Base-by-base conservation (phyloP, 768 basidiomycete species). In the Suillus alpinus region DNA sequence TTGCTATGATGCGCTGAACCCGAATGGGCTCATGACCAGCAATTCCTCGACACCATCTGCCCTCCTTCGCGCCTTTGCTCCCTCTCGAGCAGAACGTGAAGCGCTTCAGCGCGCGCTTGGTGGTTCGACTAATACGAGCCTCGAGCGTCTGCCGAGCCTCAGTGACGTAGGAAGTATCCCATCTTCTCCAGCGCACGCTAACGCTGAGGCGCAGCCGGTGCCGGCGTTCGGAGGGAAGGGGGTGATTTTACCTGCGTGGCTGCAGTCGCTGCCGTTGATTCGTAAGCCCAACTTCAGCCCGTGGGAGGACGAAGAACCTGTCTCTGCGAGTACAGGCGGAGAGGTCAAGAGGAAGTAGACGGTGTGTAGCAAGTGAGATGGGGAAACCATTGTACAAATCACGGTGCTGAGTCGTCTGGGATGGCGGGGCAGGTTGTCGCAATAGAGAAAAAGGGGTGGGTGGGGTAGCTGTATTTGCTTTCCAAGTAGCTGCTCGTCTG, bases 1-100 rank as follows among this genome's bases (percentile, higher is more conserved):
- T 32, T 65, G 76, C 7, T 86, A 80, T 65, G 86, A 86, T 62
- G 82, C 82, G 18, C 75, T 88, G 39, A 86, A 87, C 66, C 86
- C 87, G 10, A 86, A 80, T 46, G 84, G 86, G n/a, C 74, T 83
- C 51, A 63, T 76, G 47, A 62, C 79, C 4, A 70, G 76, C 52
- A 44, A 65, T 0, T 69, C 80, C 3, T 80, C 84, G 4, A 78
- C 81, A 10, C 81, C 70, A 51, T 78, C 74, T 50, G 82, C 81
- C 34, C 74, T 86, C 23, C 78, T 91, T 60, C 91, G 89, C 68
- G 92, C 92, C 18, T 95, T 95, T 72, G 92, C 91, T 39, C 92
- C 92, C 36, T 94, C 92, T 63, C 89, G 88, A 58, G 91, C 87
- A 63, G 92, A 95, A 80, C 89, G 92, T 46, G 89, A 92, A 74